Base-by-base conservation (phyloP, 1,284 basidiomycete species). In the Sporisorium exsertum region DNA sequence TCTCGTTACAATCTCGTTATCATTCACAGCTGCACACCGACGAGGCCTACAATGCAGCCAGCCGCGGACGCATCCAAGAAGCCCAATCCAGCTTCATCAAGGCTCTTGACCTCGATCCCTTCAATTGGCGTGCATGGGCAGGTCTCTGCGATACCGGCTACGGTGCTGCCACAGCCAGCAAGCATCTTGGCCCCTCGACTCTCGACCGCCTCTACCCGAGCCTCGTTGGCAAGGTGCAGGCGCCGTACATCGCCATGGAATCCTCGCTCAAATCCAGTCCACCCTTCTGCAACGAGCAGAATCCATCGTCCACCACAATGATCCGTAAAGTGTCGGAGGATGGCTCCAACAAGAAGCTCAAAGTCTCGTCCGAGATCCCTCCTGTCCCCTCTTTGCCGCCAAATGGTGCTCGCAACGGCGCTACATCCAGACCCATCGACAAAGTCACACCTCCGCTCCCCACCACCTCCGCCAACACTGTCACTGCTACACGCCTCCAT, bases 51-150 rank as follows among this genome's bases (percentile, higher is more conserved):
- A 62, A 76, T 35, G 69, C 74, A 16, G 72, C 75, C 22, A 71
- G 70, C 50, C 70, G 73, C 37, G 68, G 68, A 18, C 72, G 72
- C 7, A 46, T 55, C 24, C 51, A 60, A 5, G 69, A 81, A 51
- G 82, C 82, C 4, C 71, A 68, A 2, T 43, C 71, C 10, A 40
- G 50, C 51, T 78, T 80, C 57, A 26, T 43, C 22, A 54, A 64
- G 18, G 80, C 80, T 9, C 62, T 75, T 24, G 58, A 73, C 13
- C 49, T 57, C 8, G 81, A 83, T 43, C 78, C 66, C 33, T 78
- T 75, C 64, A 80, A 78, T 24, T 84, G 83, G 82, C 70, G 72
- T 16, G 80, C 82, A 8, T 83, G 80, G 75, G 52, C 80, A 3
- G 73, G 77, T 1, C 64, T 83, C 9, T 81, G 80, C 47, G 82